A percentile compares a stretch with the other conserved stretches of the same genome.
Evolutionary conservation across 225 moss, liverwort and hornwort species (phyloP).

Genomic region (Physcomitrium patens): DNA sequence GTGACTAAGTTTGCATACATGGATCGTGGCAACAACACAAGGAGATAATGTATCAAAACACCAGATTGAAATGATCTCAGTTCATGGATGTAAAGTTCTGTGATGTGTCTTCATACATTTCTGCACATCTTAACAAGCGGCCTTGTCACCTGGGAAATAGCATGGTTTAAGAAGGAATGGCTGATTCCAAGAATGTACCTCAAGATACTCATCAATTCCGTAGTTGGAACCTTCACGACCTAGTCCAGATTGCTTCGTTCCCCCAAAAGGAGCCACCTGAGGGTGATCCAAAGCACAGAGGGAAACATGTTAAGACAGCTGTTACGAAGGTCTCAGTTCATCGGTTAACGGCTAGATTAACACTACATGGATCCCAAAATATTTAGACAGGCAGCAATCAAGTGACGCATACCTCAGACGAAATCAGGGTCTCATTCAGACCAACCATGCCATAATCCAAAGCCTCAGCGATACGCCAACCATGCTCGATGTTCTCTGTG

Average conservation of each 20-base stretch:
- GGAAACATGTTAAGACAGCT: not conserved
- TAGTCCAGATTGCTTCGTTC: conserved; percentile 91
- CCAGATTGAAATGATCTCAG: not conserved
- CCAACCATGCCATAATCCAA: conserved; percentile 99
- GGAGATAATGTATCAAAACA: not conserved
- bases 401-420: conserved; percentile 73
- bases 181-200: conserved; percentile 50
- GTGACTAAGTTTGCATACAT: conserved; percentile 1
- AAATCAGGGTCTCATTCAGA: conserved; percentile 89
- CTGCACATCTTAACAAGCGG: conserved; percentile 1
- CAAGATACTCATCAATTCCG: conserved; percentile 95
- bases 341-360: not conserved
- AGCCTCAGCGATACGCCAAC: conserved; percentile 96
- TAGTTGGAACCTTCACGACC: conserved; percentile 94
- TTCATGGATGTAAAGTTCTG: not conserved
- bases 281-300: conserved; percentile 19
- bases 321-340: not conserved
- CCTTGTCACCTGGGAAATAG: not conserved
- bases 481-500: conserved; percentile 89
- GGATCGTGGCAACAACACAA: not conserved
- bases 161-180: not conserved
- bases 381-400: conserved; percentile 7
- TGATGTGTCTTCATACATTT: not conserved
- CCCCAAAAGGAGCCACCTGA: conserved; percentile 96
- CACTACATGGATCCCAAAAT: not conserved